Conservation (phyloP, 768 basidiomycete species). For the Collybiopsis luxurians region DNA sequence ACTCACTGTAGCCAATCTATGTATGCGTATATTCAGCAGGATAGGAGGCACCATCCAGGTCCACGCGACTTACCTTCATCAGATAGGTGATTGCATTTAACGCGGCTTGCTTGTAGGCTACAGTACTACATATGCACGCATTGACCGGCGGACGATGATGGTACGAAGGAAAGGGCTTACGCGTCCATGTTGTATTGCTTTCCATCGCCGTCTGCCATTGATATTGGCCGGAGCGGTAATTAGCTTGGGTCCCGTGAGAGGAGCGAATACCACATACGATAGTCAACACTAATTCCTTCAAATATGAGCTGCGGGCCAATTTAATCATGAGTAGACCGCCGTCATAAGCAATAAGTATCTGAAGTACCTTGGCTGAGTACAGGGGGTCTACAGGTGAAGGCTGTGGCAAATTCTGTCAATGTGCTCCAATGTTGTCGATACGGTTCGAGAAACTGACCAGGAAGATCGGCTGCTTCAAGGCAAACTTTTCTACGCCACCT, state of each 20-base stretch:
- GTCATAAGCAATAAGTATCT: not conserved
- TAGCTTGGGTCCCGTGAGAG: no score
- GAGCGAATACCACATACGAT: constrained; percentile 40
- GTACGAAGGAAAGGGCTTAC: constrained; percentile 29
- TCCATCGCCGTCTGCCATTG: constrained; percentile 58
- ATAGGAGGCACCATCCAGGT: not conserved
- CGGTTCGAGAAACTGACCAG: constrained; percentile 48
- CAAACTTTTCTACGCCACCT: constrained; percentile 71
- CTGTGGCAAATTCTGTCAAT: constrained; percentile 24
- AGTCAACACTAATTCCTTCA: constrained; percentile 72
- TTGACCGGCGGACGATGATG: not conserved
- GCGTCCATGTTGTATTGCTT: constrained; percentile 79
- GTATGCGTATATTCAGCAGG: constrained; percentile 1
- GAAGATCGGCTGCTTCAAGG: constrained; percentile 73
- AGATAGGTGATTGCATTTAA: constrained; percentile 75
- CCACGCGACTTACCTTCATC: constrained; percentile 42
- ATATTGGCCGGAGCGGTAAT: not conserved
- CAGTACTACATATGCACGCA: constrained; percentile 39
- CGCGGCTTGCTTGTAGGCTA: constrained; percentile 80
- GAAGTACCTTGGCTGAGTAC: constrained; percentile 67
- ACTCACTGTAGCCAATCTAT: constrained; percentile 72
- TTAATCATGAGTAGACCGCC: not conserved
- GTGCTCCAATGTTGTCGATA: not conserved
- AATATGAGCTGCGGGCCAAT: constrained; percentile 52
- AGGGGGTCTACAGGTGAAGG: constrained; percentile 74